A percentile compares a stretch with the other conserved stretches of the same genome.
These are phyloP conservation scores for Myriosclerotinia duriaeana DNA, from an alignment of 2,329 filamentous ascomycete genomes.

Conservation along the genomic window DNA sequence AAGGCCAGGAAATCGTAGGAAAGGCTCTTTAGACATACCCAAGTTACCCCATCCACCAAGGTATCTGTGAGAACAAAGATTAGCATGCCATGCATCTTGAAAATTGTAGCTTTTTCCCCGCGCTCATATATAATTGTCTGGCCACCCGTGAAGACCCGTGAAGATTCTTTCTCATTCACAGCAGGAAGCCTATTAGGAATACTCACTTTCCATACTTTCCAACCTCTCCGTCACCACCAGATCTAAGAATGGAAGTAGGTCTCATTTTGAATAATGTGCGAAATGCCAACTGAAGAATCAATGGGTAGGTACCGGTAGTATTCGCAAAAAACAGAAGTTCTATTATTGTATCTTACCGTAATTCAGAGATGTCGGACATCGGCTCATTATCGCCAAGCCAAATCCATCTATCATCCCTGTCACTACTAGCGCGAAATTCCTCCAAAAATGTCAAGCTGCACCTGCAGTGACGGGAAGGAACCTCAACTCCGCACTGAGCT, in stretches of 20 bases:
- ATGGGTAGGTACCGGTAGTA: background rate
- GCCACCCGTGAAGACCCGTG: slow-evolving; percentile 16
- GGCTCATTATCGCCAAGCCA: slow-evolving; percentile 31
- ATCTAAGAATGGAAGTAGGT: slow-evolving; percentile 39
- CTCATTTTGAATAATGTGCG: slow-evolving; percentile 37
- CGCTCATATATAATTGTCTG: background rate
- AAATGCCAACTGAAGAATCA: slow-evolving; percentile 16
- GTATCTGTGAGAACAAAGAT: slow-evolving; percentile 35
- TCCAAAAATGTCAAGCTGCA: slow-evolving; percentile 35
- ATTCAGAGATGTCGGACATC: slow-evolving; percentile 21
- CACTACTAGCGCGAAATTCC: slow-evolving; percentile 34
- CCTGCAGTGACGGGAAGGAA: slow-evolving; percentile 9
- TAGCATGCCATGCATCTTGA: slow-evolving; percentile 27
- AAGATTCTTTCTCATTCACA: slow-evolving; percentile 21
- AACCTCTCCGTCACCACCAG: slow-evolving; percentile 39
- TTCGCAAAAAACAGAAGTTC: slow-evolving; percentile 2
- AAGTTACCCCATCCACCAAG: slow-evolving; percentile 41
- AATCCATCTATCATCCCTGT: slow-evolving; percentile 26
- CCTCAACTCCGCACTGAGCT: slow-evolving; percentile 19
- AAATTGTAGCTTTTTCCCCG: slow-evolving; percentile 20
- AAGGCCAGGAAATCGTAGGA: background rate
- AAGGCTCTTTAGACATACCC: slow-evolving; percentile 37
- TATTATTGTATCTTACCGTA: background rate
- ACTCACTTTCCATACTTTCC: slow-evolving; percentile 43
- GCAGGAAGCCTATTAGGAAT: background rate